These are phyloP conservation scores for Batrachochytrium dendrobatidis DNA, from an alignment of 371 early-diverging fungal species.

Conservation along the genomic window DNA sequence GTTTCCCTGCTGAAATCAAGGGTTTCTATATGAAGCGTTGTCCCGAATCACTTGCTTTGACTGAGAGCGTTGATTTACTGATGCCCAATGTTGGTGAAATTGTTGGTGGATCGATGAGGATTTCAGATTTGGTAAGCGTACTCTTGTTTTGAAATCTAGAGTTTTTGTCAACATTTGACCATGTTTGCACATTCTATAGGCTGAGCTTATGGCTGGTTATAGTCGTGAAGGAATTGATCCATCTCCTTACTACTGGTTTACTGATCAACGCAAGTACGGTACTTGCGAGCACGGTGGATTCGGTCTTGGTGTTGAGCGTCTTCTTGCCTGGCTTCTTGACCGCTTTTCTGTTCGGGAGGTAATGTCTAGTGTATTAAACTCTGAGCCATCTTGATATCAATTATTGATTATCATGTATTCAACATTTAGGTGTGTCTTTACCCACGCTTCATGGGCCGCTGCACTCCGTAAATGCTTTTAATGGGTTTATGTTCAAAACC, in stretches of 20 bases:
- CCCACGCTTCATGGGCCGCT: slow-evolving; percentile 91
- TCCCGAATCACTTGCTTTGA: slow-evolving; percentile 73
- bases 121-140: slow-evolving; percentile 64
- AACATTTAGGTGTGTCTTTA: slow-evolving; percentile 68
- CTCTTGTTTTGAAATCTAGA: background rate
- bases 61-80: slow-evolving; percentile 97
- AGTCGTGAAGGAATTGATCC: slow-evolving; percentile 95
- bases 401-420: background rate
- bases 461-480: slow-evolving; percentile 61
- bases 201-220: slow-evolving; percentile 83
- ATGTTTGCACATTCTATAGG: background rate
- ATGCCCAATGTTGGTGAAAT: slow-evolving; percentile 99
- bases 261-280: slow-evolving; percentile 98
- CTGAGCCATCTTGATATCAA: background rate
- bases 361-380: no score
- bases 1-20: slow-evolving; percentile 98
- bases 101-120: slow-evolving; percentile 99
- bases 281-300: slow-evolving; percentile 98
- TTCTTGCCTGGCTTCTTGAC: slow-evolving; percentile 96
- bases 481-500: background rate
- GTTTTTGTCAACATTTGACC: background rate
- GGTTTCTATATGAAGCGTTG: slow-evolving; percentile 99
- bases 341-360: slow-evolving; percentile 88
- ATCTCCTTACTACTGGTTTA: slow-evolving; percentile 98
- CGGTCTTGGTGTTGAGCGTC: slow-evolving; percentile 98